Percentiles rank a stretch among this genome's conserved stretches.
Conservation (phyloP, 2,329 filamentous ascomycete species). For the Fusarium lateritium region DNA sequence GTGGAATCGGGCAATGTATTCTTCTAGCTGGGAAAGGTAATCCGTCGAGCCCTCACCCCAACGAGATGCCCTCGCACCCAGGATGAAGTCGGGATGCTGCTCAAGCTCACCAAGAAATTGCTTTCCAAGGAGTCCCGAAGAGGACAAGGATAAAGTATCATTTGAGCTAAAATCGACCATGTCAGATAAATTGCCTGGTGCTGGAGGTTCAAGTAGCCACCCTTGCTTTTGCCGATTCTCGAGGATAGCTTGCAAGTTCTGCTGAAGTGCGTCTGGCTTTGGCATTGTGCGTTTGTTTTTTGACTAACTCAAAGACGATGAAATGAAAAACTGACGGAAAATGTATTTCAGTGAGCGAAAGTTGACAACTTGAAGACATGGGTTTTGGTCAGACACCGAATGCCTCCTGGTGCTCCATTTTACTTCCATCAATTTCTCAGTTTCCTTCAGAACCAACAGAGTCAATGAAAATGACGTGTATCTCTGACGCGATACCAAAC, state of each 20-base stretch:
- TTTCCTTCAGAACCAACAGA: no score
- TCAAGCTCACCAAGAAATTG: neutral
- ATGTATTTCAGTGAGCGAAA: neutral
- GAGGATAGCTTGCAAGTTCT: neutral
- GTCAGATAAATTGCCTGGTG: neutral
- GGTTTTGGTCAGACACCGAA: neutral
- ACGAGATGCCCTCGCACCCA: slow-evolving; percentile 1
- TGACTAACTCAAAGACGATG: neutral
- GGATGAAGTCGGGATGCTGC: neutral
- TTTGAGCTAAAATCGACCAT: slow-evolving; percentile 16
- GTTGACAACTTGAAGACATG: neutral
- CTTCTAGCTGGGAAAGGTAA: slow-evolving; percentile 1
- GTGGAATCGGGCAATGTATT: neutral
- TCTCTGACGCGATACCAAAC: neutral
- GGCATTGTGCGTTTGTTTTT: neutral
- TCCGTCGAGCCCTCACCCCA: slow-evolving; percentile 10
- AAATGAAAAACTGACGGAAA: neutral
- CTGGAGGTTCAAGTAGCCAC: slow-evolving; percentile 11
- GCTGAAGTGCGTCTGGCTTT: neutral
- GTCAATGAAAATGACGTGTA: accelerated
- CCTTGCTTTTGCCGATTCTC: neutral
- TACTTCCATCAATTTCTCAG: accelerated
- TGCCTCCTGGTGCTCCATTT: neutral
- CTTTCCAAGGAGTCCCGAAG: neutral
- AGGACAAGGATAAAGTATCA: slow-evolving; percentile 5